Percentiles rank a stretch among this genome's conserved stretches.
Evolutionary conservation across 495 filamentous ascomycete species (phyloP).

Genomic region (Hypoxylon subgilvum): DNA sequence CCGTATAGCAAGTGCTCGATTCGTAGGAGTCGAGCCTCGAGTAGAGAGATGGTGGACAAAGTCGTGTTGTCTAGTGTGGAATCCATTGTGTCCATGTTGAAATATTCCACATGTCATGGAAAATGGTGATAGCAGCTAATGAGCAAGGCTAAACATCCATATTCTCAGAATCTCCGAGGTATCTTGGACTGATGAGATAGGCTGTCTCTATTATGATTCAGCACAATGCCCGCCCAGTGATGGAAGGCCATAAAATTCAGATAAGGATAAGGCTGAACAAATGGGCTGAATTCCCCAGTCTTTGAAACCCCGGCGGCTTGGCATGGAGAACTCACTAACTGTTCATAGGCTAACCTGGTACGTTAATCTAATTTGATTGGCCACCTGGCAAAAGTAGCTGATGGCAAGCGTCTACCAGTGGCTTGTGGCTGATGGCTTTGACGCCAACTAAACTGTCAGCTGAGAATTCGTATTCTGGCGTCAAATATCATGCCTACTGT

Average conservation of each 20-base stretch:
- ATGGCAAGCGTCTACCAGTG: too few relatives aligned
- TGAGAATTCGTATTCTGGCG: slow-evolving; percentile 7
- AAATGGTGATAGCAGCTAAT: too few relatives aligned
- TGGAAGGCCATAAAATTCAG: not conserved
- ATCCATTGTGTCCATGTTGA: slow-evolving; percentile 47
- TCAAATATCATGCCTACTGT: not conserved
- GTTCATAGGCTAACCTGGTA: slow-evolving; percentile 30
- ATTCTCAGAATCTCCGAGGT: too few relatives aligned
- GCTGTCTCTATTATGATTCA: too few relatives aligned
- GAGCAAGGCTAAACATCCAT: too few relatives aligned
- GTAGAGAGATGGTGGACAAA: slow-evolving; percentile 71
- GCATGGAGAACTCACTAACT: slow-evolving; percentile 24
- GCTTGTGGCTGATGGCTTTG: too few relatives aligned
- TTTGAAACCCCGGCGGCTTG: not conserved
- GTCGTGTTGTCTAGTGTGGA: slow-evolving; percentile 58
- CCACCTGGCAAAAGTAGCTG: not conserved
- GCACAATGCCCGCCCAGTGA: too few relatives aligned
- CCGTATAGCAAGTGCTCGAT: slow-evolving; percentile 79
- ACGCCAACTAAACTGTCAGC: slow-evolving; percentile 34
- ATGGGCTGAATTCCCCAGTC: slow-evolving; percentile 19
- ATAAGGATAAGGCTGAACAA: slow-evolving; percentile 26
- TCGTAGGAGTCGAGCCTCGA: slow-evolving; percentile 75
- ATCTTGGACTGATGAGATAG: too few relatives aligned
- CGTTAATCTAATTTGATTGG: slow-evolving; percentile 19
- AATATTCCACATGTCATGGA: too few relatives aligned